A percentile compares a stretch with the other conserved stretches of the same genome.
Evolutionary conservation across 306 rosid species (phyloP).

Genomic region (Casuarina glauca): DNA sequence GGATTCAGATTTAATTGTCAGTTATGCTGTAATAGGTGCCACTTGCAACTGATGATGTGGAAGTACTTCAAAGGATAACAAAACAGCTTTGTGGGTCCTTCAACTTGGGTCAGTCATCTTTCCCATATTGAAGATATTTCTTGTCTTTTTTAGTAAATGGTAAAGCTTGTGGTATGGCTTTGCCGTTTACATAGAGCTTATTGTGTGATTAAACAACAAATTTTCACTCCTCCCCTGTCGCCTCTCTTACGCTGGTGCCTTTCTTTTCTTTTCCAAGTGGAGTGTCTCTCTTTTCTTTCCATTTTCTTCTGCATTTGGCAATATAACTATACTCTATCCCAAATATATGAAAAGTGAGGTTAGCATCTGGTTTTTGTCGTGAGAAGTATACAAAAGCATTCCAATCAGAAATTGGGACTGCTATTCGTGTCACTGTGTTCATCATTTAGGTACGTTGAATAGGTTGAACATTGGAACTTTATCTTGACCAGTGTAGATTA

Average conservation of each 20-base stretch:
- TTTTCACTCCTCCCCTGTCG: not conserved
- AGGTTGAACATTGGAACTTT: not conserved
- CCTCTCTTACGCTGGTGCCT: not conserved
- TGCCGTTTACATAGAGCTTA: not conserved
- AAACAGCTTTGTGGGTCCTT: conserved; percentile 77
- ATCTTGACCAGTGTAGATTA: not conserved
- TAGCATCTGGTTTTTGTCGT: not conserved
- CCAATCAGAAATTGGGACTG: not conserved
- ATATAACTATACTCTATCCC: not conserved
- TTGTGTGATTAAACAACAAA: not conserved
- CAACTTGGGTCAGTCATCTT: conserved; percentile 54
- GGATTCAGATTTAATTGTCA: conserved; percentile 28
- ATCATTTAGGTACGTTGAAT: not conserved
- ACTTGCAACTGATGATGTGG: conserved; percentile 79
- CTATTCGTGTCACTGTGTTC: not conserved
- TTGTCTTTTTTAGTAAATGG: not conserved
- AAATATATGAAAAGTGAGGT: not conserved
- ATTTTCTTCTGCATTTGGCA: not conserved
- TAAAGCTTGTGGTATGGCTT: not conserved
- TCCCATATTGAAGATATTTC: not conserved
- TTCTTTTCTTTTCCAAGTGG: not conserved
- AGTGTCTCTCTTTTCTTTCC: not conserved
- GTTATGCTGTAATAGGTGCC: conserved; percentile 59
- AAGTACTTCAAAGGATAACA: conserved; percentile 75
- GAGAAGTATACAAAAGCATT: not conserved